Evolutionary conservation across 495 filamentous ascomycete species (phyloP).

Genomic region (Pyrenula massariospora): DNA sequence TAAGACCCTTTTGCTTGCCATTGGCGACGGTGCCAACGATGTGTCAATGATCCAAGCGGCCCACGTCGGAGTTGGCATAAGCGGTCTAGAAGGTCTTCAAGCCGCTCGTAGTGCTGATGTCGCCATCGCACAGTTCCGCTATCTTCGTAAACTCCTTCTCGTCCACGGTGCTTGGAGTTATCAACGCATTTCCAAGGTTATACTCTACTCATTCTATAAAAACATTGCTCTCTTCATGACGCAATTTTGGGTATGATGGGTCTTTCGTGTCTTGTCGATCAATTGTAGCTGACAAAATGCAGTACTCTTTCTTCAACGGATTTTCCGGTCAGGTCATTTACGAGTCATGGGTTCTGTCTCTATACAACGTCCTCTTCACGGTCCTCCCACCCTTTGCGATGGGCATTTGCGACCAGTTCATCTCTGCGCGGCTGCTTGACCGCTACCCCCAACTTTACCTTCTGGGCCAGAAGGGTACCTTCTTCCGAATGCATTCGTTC

Average conservation of each 20-base stretch:
- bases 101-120: slow-evolving; percentile 94
- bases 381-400: slow-evolving; percentile 87
- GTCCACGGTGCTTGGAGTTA: slow-evolving; percentile 98
- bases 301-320: slow-evolving; percentile 96
- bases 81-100: slow-evolving; percentile 96
- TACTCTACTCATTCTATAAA: slow-evolving; percentile 98
- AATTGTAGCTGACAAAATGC: slow-evolving; percentile 1
- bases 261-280: not conserved
- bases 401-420: slow-evolving; percentile 96
- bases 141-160: slow-evolving; percentile 83
- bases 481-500: slow-evolving; percentile 88
- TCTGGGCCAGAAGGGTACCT: slow-evolving; percentile 80
- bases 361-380: slow-evolving; percentile 99
- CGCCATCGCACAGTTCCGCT: slow-evolving; percentile 92
- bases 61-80: slow-evolving; percentile 97
- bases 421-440: slow-evolving; percentile 90
- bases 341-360: slow-evolving; percentile 97
- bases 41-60: slow-evolving; percentile 99
- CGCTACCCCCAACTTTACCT: slow-evolving; percentile 95
- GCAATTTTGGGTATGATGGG: slow-evolving; percentile 82
- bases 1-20: slow-evolving; percentile 83
- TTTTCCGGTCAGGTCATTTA: slow-evolving; percentile 98
- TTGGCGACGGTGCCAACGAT: slow-evolving; percentile 97
- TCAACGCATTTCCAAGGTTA: slow-evolving; percentile 89
- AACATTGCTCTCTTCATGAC: slow-evolving; percentile 98